phyloP scores from a whole-genome alignment of 2,329 filamentous ascomycete genomes.

The Aureobasidium sp. region DNA sequence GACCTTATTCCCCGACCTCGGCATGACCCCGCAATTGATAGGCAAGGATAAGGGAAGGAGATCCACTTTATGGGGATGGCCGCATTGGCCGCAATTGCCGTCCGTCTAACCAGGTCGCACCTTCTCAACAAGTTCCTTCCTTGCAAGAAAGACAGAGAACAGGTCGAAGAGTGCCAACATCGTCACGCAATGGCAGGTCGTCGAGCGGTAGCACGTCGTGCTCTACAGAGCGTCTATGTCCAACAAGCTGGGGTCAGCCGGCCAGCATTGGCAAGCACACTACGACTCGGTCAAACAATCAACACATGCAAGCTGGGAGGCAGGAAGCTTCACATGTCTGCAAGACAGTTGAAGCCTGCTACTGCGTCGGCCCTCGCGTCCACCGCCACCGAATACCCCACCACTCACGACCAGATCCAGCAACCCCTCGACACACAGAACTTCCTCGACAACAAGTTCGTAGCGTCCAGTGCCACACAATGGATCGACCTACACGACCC shows the following conservation, averaged over 20 bases:
- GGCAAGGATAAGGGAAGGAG: conserved; percentile 2
- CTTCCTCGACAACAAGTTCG: conserved; percentile 64
- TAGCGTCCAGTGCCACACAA: conserved; percentile 54
- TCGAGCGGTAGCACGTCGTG: conserved; percentile 34
- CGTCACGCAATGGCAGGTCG: conserved; percentile 35
- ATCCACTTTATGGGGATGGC: background rate
- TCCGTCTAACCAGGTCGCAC: background rate
- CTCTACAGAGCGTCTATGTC: conserved; percentile 32
- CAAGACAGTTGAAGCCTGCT: conserved; percentile 38
- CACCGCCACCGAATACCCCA: conserved; percentile 53
- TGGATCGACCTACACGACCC: conserved; percentile 73
- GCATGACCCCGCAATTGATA: conserved; percentile 8
- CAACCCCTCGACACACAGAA: conserved; percentile 64
- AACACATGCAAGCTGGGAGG: conserved; percentile 32
- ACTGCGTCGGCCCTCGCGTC: conserved; percentile 41
- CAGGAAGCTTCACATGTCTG: conserved; percentile 46
- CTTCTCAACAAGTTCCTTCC: background rate
- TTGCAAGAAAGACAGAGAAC: background rate
- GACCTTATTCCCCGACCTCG: background rate
- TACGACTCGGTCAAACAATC: conserved; percentile 32
- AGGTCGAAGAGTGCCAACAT: background rate
- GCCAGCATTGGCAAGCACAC: conserved; percentile 26
- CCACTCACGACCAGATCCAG: conserved; percentile 60
- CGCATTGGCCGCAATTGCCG: conserved; percentile 5
- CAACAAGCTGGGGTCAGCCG: conserved; percentile 29